Conservation (phyloP, 441 rosid genomes). For the Erodium moschatum region DNA sequence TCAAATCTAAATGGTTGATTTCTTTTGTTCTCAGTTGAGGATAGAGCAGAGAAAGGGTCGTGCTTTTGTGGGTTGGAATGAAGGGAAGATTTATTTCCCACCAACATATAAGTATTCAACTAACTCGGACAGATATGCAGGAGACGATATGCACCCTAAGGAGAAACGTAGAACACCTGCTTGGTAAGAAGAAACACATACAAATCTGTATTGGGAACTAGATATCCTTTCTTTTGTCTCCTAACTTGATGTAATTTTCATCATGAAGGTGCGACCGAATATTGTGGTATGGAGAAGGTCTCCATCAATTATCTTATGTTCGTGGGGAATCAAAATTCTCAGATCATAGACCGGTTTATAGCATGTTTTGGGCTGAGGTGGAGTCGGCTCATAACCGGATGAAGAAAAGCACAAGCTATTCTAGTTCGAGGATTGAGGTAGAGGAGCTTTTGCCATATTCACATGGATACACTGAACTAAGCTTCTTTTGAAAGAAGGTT, state of each 20-base stretch:
- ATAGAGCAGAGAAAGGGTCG: slow-evolving; percentile 68
- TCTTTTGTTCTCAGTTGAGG: slow-evolving; percentile 43
- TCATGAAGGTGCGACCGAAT: slow-evolving; percentile 47
- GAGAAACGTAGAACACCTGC: slow-evolving; percentile 97
- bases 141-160: slow-evolving; percentile 62
- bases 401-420: slow-evolving; percentile 59
- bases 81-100: slow-evolving; percentile 87
- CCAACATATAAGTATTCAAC: slow-evolving; percentile 96
- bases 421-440: slow-evolving; percentile 72
- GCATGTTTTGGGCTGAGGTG: slow-evolving; percentile 74
- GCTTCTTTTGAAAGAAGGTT: slow-evolving; percentile 33
- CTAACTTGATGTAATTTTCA: not conserved
- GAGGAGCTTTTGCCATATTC: slow-evolving; percentile 74
- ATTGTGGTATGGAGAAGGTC: slow-evolving; percentile 52
- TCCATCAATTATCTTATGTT: slow-evolving; percentile 71
- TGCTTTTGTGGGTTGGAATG: slow-evolving; percentile 87
- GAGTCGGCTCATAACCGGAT: slow-evolving; percentile 54
- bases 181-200: slow-evolving; percentile 39
- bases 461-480: slow-evolving; percentile 44
- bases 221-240: no score
- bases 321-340: slow-evolving; percentile 35
- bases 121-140: slow-evolving; percentile 88
- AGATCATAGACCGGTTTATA: slow-evolving; percentile 92
- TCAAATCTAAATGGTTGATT: slow-evolving; percentile 15
- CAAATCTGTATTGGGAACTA: not conserved